Conservation (phyloP, 306 rosid species). For the Dalbergia oliveri region DNA sequence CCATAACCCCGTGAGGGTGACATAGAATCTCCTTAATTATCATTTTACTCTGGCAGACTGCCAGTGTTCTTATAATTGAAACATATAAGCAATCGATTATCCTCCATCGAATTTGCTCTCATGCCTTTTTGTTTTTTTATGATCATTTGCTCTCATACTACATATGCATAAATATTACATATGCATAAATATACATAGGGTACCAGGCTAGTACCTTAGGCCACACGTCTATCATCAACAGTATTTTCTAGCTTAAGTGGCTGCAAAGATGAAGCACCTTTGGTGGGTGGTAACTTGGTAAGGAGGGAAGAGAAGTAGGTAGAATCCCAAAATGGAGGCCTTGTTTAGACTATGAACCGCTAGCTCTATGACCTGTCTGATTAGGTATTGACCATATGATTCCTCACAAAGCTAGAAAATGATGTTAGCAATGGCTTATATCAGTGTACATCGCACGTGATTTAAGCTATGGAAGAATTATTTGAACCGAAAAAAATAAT, state of each 20-base stretch:
- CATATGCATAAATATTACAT: not conserved
- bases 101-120: conserved; percentile 34
- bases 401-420: not conserved
- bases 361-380: not conserved
- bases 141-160: not conserved
- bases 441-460: too few species aligned
- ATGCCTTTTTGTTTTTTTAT: too few species aligned
- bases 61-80: not conserved
- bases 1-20: not conserved
- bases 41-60: too few species aligned
- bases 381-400: not conserved
- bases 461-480: too few species aligned
- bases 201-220: not conserved
- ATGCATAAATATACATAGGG: not conserved
- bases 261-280: not conserved
- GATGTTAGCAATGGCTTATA: not conserved
- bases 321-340: not conserved
- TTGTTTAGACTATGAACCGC: not conserved
- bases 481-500: too few species aligned
- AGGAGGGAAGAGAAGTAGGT: not conserved
- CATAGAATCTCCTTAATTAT: too few species aligned
- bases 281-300: conserved; percentile 36
- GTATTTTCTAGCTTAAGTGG: conserved; percentile 24
- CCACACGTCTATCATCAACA: conserved; percentile 29
- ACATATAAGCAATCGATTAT: not conserved